Evolutionary conservation across 2,329 filamentous ascomycete species (phyloP).

Genomic region (Huntiella moniliformis): DNA sequence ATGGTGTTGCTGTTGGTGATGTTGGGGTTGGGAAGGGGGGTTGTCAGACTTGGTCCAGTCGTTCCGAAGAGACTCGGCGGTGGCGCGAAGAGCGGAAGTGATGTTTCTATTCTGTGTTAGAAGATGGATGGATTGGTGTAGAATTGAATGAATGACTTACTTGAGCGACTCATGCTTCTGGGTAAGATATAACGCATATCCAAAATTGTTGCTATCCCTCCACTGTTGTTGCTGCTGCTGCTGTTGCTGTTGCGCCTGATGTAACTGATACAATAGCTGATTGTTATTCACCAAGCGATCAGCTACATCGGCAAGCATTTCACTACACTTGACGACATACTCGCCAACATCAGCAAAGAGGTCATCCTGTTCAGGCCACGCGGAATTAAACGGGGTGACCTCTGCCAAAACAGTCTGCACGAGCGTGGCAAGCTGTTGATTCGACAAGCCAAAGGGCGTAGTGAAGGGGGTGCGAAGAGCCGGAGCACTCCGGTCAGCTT

Average conservation of each 20-base stretch:
- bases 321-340: slow-evolving; percentile 10
- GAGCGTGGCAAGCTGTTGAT: slow-evolving; percentile 1
- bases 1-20: slow-evolving; percentile 1
- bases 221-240: slow-evolving; percentile 7
- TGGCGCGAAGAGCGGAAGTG: slow-evolving; percentile 1
- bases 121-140: background rate
- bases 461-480: slow-evolving; percentile 7
- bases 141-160: slow-evolving; percentile 1
- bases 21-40: slow-evolving; percentile 6
- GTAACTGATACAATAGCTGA: slow-evolving; percentile 6
- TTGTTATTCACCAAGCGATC: slow-evolving; percentile 7
- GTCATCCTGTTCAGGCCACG: slow-evolving; percentile 7
- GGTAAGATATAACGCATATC: slow-evolving; percentile 7
- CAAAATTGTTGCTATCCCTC: slow-evolving; percentile 3
- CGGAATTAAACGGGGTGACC: slow-evolving; percentile 3
- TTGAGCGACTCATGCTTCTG: slow-evolving; percentile 9
- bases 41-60: slow-evolving; percentile 9
- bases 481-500: slow-evolving; percentile 5
- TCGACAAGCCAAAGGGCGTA: slow-evolving; percentile 4
- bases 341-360: slow-evolving; percentile 10
- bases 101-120: slow-evolving; percentile 2
- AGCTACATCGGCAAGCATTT: slow-evolving; percentile 6
- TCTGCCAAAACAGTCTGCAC: slow-evolving; percentile 6
- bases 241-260: slow-evolving; percentile 8
- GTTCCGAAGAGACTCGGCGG: slow-evolving; percentile 6